Evolutionary conservation across 225 moss, liverwort and hornwort species (phyloP), one percentile per base, ranked within the genome.

Genomic region (Physcomitrellopsis africana): DNA sequence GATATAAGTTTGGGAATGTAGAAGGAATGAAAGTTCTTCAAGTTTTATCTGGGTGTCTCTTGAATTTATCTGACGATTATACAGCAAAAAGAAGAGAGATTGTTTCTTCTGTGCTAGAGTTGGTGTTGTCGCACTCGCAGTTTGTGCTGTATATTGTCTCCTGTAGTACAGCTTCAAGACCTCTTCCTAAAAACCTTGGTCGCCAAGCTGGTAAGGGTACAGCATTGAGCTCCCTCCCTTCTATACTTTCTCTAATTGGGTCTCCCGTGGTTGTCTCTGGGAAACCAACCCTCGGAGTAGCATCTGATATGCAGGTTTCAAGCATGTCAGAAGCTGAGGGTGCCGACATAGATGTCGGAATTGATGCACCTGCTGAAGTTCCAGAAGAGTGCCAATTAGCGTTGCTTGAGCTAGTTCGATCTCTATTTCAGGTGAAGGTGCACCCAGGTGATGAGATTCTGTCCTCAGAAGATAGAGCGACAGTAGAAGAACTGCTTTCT

Each of bases 111-210:
- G 93, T 87, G 56, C 79, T 99, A 67, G 97, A 90, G 68, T 89
- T 99, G 67, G 60, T 99, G 24, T 78, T 94, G 62, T 90, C 90
- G 32, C 97, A 99, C 73, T 99, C 97, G 5, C 90, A 90, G 70
- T 99, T 94, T 85, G 72, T 92, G 49, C 83, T 81, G 15, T 81
- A 79, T 0, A 68, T 99, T 72, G 69, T 89, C 29, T 69, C 86
- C 63, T 81, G 79, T 51, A 81, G 90, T 52, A 69, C 87, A 48
- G 70, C 67, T 77, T 69, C 77, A 65, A 90, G 73, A 68, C 63
- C 85, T 41, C 82, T 91, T 67, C 88, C 89, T 22, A 70, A 71
- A 56, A 87, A 88, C 63, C 85, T 90, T 72, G 93, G 90, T 63
- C 90, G 87, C 65, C 91, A 91, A 74, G 91, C 80, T 71, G 91